Conservation (phyloP, 305 asterid species). For the Solanum hybrid region DNA sequence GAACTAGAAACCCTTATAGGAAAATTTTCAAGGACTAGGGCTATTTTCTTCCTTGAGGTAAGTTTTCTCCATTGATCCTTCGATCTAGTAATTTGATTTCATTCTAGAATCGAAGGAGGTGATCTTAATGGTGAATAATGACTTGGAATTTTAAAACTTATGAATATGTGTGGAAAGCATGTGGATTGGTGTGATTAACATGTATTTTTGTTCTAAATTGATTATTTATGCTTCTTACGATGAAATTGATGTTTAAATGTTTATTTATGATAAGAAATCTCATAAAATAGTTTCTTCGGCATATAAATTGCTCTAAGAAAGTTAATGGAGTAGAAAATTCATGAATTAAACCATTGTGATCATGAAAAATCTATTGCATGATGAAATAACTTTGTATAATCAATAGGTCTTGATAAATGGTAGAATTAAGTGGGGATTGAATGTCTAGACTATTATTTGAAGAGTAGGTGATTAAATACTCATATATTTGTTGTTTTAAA, state of each 20-base stretch:
- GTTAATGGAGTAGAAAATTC: not conserved
- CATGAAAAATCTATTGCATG: not conserved
- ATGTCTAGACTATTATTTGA: not conserved
- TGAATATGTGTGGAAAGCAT: not conserved
- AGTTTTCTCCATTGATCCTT: not conserved
- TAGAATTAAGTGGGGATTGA: not conserved
- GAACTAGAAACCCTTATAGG: not conserved
- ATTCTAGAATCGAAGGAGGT: not conserved
- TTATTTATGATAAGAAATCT: not conserved
- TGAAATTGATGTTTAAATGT: not conserved
- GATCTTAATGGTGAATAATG: not conserved
- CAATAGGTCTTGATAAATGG: not conserved
- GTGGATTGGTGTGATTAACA: not conserved
- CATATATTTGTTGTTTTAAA: not conserved
- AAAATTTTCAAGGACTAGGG: not conserved
- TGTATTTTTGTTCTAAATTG: not conserved
- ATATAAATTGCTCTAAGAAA: too few relatives aligned
- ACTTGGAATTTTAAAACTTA: too few relatives aligned
- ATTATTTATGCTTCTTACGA: not conserved
- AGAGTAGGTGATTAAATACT: not conserved
- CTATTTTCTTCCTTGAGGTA: not conserved
- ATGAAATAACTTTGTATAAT: not conserved
- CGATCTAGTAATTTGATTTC: not conserved
- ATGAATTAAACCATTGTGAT: not conserved
- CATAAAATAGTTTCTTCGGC: not conserved